Conservation (phyloP, 2,329 filamentous ascomycete species). For the Ceratocystis huliohia region DNA sequence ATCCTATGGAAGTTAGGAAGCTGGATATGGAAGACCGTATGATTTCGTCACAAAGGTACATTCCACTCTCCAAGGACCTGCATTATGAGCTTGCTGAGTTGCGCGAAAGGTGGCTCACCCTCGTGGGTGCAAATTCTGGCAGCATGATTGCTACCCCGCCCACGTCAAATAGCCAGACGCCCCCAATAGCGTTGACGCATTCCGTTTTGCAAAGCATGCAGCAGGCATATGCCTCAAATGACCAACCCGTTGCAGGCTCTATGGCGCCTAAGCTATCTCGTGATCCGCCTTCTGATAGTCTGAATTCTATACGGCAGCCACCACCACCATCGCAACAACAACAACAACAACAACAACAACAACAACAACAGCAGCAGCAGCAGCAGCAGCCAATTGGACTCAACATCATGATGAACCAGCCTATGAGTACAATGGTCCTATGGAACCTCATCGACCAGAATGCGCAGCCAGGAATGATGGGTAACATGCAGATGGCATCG, state of each 20-base stretch:
- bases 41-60: constrained; percentile 36
- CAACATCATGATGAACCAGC: constrained; percentile 19
- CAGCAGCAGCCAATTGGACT: constrained; percentile 6
- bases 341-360: background rate
- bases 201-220: background rate
- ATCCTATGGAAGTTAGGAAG: constrained; percentile 37
- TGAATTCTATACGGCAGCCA: background rate
- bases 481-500: constrained; percentile 1
- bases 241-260: background rate
- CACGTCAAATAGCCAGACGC: background rate
- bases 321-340: background rate
- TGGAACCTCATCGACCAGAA: constrained; percentile 20
- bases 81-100: constrained; percentile 36
- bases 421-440: constrained; percentile 14
- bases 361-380: background rate
- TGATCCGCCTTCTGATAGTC: background rate
- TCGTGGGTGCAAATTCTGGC: constrained; percentile 30
- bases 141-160: background rate
- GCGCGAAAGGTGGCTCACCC: constrained; percentile 38
- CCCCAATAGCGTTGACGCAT: background rate
- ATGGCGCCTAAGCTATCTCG: background rate
- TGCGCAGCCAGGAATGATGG: background rate
- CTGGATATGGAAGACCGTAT: constrained; percentile 39
- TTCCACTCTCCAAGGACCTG: constrained; percentile 34
- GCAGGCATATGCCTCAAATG: background rate